These are phyloP conservation scores for Boehmeria nivea DNA, from an alignment of 306 rosid species.

Conservation along the genomic window DNA sequence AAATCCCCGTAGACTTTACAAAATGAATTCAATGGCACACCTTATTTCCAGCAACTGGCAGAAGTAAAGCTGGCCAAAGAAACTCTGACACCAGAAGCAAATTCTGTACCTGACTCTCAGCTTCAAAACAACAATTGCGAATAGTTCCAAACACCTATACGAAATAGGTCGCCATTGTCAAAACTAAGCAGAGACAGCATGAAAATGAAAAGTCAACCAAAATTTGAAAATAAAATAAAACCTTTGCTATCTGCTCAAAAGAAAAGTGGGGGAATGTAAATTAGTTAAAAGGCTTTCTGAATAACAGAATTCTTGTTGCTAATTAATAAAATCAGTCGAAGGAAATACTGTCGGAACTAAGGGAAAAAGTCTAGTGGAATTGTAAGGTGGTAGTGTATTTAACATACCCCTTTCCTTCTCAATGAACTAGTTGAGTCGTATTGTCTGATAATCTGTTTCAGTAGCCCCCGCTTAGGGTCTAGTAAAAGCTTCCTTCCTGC, in stretches of 20 bases:
- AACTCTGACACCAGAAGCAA: constrained; percentile 88
- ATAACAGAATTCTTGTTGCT: background rate
- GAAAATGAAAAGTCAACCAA: background rate
- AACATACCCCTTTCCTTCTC: constrained; percentile 91
- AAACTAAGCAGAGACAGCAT: constrained; percentile 9
- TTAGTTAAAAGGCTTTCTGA: too few relatives aligned
- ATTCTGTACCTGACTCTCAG: constrained; percentile 73
- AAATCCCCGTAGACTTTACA: too few relatives aligned
- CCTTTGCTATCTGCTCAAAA: too few relatives aligned
- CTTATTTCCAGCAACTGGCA: constrained; percentile 93
- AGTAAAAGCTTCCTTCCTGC: constrained; percentile 83
- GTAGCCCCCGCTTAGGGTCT: constrained; percentile 76
- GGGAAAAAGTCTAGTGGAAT: background rate
- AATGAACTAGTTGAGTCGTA: constrained; percentile 69
- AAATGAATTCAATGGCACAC: constrained; percentile 22
- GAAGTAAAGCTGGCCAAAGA: constrained; percentile 97
- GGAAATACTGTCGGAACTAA: background rate
- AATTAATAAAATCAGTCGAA: constrained; percentile 11
- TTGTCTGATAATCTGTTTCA: constrained; percentile 83
- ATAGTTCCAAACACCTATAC: constrained; percentile 82
- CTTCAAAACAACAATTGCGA: constrained; percentile 93
- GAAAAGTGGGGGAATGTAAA: too few relatives aligned
- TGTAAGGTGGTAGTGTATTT: constrained; percentile 12
- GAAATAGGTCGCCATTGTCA: constrained; percentile 21
- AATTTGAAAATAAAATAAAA: too few relatives aligned